Conservation (phyloP, 306 rosid species). For the Cotoneaster glaucophyllus region DNA sequence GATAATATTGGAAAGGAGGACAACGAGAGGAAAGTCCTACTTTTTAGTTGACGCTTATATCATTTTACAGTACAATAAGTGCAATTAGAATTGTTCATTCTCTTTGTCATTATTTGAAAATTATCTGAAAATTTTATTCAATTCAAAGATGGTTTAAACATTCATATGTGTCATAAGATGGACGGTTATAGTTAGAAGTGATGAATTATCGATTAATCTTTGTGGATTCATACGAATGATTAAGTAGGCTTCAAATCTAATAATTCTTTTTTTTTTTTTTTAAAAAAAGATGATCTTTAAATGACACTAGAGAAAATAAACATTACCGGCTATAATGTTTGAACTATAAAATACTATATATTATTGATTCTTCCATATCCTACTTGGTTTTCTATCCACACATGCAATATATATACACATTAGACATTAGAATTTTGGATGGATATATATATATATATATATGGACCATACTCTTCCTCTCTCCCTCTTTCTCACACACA, state of each 20-base stretch:
- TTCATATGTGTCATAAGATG: too few species aligned
- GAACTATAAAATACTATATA: neutral
- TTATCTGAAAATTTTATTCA: too few species aligned
- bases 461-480: neutral
- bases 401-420: neutral
- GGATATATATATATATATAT: neutral
- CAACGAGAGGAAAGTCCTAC: neutral
- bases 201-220: too few species aligned
- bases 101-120: too few species aligned
- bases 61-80: too few species aligned
- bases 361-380: neutral
- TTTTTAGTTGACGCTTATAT: neutral
- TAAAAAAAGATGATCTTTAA: too few species aligned
- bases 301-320: too few species aligned
- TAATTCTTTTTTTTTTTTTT: too few species aligned
- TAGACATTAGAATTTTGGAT: neutral
- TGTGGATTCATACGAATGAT: neutral
- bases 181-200: neutral
- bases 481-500: neutral
- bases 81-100: too few species aligned
- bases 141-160: too few species aligned
- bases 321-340: too few species aligned
- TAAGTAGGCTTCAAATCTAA: neutral
- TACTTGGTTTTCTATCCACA: neutral
- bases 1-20: neutral